These are phyloP conservation scores for Neofusicoccum umdonicola DNA, from an alignment of 2,329 filamentous ascomycete genomes.

Conservation along the genomic window DNA sequence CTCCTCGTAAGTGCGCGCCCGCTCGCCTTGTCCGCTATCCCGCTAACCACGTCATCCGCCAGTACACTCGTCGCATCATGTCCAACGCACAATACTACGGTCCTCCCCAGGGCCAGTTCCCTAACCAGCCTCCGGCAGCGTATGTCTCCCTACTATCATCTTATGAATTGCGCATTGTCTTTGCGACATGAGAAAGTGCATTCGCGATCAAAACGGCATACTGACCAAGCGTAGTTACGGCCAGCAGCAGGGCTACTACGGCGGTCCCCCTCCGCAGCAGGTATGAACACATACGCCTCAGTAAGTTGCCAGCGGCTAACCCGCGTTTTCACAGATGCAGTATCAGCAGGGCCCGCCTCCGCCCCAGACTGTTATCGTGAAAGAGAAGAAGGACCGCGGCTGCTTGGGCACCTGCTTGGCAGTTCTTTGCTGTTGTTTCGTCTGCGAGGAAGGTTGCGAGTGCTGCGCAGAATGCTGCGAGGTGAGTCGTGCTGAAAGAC, in stretches of 20 bases:
- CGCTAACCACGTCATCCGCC: slow-evolving; percentile 7
- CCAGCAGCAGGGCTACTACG: slow-evolving; percentile 23
- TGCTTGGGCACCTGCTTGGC: slow-evolving; percentile 55
- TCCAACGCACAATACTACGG: slow-evolving; percentile 24
- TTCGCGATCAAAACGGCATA: neutral
- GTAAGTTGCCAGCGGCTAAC: neutral
- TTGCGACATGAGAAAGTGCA: neutral
- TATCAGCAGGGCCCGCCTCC: slow-evolving; percentile 49
- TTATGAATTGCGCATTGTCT: slow-evolving; percentile 23
- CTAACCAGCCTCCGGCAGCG: neutral
- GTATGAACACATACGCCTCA: neutral
- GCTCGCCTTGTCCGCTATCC: neutral
- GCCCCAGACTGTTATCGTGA: slow-evolving; percentile 38
- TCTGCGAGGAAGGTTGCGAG: slow-evolving; percentile 63
- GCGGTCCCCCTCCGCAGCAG: neutral
- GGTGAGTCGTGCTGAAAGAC: slow-evolving; percentile 40
- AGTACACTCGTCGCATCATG: too few species aligned
- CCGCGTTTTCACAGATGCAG: slow-evolving; percentile 37
- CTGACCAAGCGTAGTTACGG: neutral
- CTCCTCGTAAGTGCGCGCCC: neutral
- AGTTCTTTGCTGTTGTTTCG: slow-evolving; percentile 61
- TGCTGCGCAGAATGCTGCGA: slow-evolving; percentile 62
- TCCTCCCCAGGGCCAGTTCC: slow-evolving; percentile 20
- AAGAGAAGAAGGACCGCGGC: slow-evolving; percentile 50
- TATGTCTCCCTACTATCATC: neutral